Evolutionary conservation across 2,329 filamentous ascomycete genomes (phyloP).

Genomic region (Aspergillus melleus): DNA sequence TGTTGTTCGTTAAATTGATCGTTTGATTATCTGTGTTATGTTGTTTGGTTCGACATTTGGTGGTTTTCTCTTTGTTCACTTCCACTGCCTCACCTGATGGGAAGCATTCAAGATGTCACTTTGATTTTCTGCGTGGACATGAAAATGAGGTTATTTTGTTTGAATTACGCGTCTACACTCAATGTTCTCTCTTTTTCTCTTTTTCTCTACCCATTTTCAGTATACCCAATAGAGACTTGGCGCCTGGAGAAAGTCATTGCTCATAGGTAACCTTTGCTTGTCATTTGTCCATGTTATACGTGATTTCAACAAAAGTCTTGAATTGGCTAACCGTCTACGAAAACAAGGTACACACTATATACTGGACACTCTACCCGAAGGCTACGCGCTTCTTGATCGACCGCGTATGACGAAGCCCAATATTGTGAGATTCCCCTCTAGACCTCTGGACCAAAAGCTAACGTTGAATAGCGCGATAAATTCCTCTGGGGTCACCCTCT

Average conservation of each 20-base stretch:
- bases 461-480: conserved; percentile 46
- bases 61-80: too few relatives aligned
- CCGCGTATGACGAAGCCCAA: conserved; percentile 41
- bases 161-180: too few relatives aligned
- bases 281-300: not conserved
- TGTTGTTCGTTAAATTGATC: not conserved
- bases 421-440: conserved; percentile 27
- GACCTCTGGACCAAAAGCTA: not conserved
- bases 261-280: not conserved
- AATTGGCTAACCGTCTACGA: not conserved
- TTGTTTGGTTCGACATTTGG: too few relatives aligned
- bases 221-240: too few relatives aligned
- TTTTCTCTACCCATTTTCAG: too few relatives aligned
- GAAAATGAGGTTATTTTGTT: too few relatives aligned
- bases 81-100: not conserved
- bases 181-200: too few relatives aligned
- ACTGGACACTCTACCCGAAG: conserved; percentile 54
- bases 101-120: not conserved
- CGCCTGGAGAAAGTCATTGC: too few relatives aligned
- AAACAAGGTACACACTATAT: conserved; percentile 47
- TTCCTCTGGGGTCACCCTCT: conserved; percentile 60
- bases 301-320: not conserved
- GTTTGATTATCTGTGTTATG: too few relatives aligned
- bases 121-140: too few relatives aligned
- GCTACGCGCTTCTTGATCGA: conserved; percentile 55